Evolutionary conservation across 306 rosid species (phyloP), one percentile per base, ranked within the genome.

Genomic region (Dalbergia cochinchinensis): DNA sequence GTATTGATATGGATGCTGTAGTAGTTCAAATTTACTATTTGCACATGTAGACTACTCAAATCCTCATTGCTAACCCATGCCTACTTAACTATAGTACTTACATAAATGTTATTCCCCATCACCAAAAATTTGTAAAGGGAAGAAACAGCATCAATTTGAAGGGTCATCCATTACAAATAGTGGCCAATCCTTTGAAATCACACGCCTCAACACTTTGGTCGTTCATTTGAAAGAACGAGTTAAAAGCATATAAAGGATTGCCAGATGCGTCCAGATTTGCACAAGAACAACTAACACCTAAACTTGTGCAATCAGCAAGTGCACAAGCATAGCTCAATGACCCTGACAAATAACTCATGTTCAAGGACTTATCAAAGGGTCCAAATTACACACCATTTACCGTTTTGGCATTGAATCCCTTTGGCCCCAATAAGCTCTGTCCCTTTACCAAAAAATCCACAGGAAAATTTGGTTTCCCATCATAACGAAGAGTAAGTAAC

Each of bases 121-220:
- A 8, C 86, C 86, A 1, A 22, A 16, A 0, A 91, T 87, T 80
- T 83, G 83, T 22, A 90, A 4, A 4, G 85, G 92, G 70, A 92
- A 94, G 1, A 59, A 0, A 33, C 99, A 94, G 58, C 0, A 35
- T 63, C 86, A 86, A 1, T 4, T n/a, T 0, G 99, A 79, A 0
- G 89, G 84, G 41, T 94, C 84, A 0, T 80, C 0, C 0, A 71
- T 47, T 3, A 89, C 92, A 69, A 26, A 90, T 83, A 31, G 44
- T 45, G 7, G 84, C 95, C 11, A 68, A 0, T 4, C 94, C 89
- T 0, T 51, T 4, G 34, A 92, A 94, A 65, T 81, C 59, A 41
- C 98, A 92, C 0, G 90, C 90, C 77, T 88, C 92, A 48, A 81
- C 86, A 33, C 85, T 81, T 69, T 94, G 97, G 47, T 90, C 92